Conservation (phyloP, 257 asterid genomes). For the Gentiana macrophylla region DNA sequence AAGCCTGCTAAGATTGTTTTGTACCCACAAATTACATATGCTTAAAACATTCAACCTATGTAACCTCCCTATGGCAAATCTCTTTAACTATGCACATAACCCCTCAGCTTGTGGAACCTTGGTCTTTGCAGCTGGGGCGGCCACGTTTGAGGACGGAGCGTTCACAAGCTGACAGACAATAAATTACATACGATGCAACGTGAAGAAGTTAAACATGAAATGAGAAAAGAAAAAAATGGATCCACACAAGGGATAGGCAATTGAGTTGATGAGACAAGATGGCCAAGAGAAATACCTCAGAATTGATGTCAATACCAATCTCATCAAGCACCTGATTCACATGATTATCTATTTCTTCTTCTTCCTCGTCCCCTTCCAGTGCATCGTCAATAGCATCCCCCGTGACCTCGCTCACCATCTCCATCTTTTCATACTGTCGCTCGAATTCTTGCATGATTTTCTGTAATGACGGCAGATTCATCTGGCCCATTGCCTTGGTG, state of each 20-base stretch:
- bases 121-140: conserved; percentile 73
- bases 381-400: conserved; percentile 99
- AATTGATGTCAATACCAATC: conserved; percentile 81
- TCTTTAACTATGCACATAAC: too few species aligned
- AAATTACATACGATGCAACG: neutral
- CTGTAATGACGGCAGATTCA: conserved; percentile 95
- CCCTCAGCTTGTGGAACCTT: conserved; percentile 89
- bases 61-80: too few species aligned
- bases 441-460: conserved; percentile 98
- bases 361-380: conserved; percentile 98
- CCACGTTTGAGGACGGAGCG: conserved; percentile 80
- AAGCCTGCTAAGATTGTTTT: too few species aligned
- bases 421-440: conserved; percentile 95
- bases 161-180: conserved; percentile 51
- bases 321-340: conserved; percentile 97
- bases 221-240: neutral
- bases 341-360: conserved; percentile 91
- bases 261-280: neutral
- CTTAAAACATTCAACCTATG: too few species aligned
- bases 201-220: too few species aligned
- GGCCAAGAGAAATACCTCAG: conserved; percentile 47
- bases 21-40: too few species aligned
- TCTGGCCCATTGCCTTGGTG: conserved; percentile 97
- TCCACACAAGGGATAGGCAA: neutral
- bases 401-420: conserved; percentile 86